Percentiles rank a stretch among this genome's conserved stretches.
Conservation (phyloP, 2,329 filamentous ascomycete genomes). For the Colletotrichum sp. region DNA sequence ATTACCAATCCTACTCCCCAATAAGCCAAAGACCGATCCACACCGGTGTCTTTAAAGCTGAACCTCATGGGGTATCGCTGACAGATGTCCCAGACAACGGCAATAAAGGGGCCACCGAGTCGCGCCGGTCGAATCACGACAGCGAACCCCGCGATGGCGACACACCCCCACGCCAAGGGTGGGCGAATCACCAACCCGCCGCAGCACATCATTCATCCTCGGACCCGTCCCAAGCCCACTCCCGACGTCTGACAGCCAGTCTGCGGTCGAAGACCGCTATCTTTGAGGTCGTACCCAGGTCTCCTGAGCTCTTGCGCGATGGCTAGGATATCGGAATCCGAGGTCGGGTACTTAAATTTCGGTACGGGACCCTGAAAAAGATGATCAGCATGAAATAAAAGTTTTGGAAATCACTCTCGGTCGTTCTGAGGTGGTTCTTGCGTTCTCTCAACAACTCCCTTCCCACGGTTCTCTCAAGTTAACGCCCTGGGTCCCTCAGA, state of each 20-base stretch:
- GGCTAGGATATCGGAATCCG: constrained; percentile 5
- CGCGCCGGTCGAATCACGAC: constrained; percentile 14
- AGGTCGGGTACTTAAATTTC: constrained; percentile 6
- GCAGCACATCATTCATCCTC: constrained; percentile 14
- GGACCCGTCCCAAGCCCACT: background rate
- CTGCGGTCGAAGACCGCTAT: background rate
- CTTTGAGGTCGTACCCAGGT: background rate
- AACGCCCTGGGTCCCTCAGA: constrained; percentile 1
- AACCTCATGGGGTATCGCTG: background rate
- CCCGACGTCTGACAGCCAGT: background rate
- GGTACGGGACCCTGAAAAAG: background rate
- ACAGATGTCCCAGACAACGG: background rate
- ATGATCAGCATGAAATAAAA: background rate
- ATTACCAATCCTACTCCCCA: background rate
- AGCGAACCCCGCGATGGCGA: constrained; percentile 21
- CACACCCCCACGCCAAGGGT: constrained; percentile 17
- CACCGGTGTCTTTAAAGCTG: background rate
- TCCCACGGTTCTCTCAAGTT: background rate
- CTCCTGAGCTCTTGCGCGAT: constrained; percentile 6
- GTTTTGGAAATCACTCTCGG: background rate
- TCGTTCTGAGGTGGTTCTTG: background rate
- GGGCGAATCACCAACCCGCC: constrained; percentile 12
- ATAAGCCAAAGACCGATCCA: background rate
- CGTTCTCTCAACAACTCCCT: background rate
- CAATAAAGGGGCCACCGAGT: background rate